Evolutionary conservation across 129 eudicot species (phyloP).

Genomic region (Flaveria sonorensis): DNA sequence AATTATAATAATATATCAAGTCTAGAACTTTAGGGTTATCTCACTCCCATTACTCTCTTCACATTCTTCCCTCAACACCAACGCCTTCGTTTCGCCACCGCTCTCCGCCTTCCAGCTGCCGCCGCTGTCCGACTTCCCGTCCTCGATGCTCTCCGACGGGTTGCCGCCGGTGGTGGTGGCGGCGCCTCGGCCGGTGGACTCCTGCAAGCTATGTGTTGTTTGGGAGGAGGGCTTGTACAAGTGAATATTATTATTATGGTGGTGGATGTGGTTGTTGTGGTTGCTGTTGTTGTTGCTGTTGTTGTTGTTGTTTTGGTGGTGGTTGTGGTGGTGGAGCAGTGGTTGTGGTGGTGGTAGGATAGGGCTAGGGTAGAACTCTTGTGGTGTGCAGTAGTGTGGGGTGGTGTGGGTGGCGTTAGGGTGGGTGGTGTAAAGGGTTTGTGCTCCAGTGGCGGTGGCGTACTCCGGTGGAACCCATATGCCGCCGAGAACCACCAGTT

Average conservation of each 20-base stretch:
- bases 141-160: conserved; percentile 91
- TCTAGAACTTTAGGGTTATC: conserved; percentile 70
- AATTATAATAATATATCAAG: background rate
- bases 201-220: conserved; percentile 60
- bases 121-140: conserved; percentile 78
- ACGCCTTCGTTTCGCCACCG: conserved; percentile 60
- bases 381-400: conserved; percentile 63
- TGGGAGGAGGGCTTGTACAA: conserved; percentile 61
- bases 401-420: conserved; percentile 40
- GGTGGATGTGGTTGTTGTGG: conserved; percentile 30
- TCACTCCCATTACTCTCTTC: conserved; percentile 78
- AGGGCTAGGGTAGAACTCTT: conserved; percentile 59
- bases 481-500: conserved; percentile 90
- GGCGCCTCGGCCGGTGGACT: conserved; percentile 60
- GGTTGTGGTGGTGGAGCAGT: conserved; percentile 40
- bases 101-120: conserved; percentile 91
- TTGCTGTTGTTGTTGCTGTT: conserved; percentile 10
- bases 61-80: conserved; percentile 57
- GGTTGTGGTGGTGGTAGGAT: conserved; percentile 44
- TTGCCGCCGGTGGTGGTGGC: conserved; percentile 49
- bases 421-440: conserved; percentile 58
- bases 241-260: conserved; percentile 26
- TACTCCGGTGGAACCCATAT: conserved; percentile 99
- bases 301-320: conserved; percentile 17
- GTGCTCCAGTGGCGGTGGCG: conserved; percentile 68